A percentile compares a stretch with the other conserved stretches of the same genome.
phyloP scores from a whole-genome alignment of 2,329 filamentous ascomycete species.

The Stachybotrys chlorohalonatus region DNA sequence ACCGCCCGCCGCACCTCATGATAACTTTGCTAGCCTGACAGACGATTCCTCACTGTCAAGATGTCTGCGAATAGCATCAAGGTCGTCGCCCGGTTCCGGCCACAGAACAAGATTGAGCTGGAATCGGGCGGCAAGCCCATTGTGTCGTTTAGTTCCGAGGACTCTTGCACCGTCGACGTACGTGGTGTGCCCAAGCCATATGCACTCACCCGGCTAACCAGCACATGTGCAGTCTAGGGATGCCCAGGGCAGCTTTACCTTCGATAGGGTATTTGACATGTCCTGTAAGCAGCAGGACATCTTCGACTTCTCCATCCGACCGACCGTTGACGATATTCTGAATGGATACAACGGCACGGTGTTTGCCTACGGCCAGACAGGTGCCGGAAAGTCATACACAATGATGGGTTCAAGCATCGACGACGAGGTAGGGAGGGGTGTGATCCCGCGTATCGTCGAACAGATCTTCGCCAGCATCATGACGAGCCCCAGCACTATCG shows the following conservation, averaged over 20 bases:
- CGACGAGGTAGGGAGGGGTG: constrained; percentile 77
- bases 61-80: constrained; percentile 58
- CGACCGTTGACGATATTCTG: constrained; percentile 94
- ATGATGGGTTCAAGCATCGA: constrained; percentile 82
- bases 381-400: constrained; percentile 96
- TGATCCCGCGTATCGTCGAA: constrained; percentile 93
- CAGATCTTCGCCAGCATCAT: constrained; percentile 96
- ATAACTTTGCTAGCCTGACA: constrained; percentile 13
- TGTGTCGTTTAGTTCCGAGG: constrained; percentile 77
- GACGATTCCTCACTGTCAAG: constrained; percentile 24
- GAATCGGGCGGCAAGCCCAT: constrained; percentile 86
- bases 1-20: constrained; percentile 11
- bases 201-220: constrained; percentile 12
- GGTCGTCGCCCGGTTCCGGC: constrained; percentile 96
- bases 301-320: constrained; percentile 94
- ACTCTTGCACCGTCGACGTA: constrained; percentile 82
- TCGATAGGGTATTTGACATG: constrained; percentile 97
- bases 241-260: constrained; percentile 80
- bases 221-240: constrained; percentile 59
- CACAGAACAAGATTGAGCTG: constrained; percentile 91
- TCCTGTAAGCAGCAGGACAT: constrained; percentile 82
- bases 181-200: constrained; percentile 21
- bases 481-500: constrained; percentile 83
- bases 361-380: constrained; percentile 97
- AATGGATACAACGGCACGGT: constrained; percentile 99